phyloP scores from a whole-genome alignment of 1,139 yeast genomes.

The Magnusiomyces suaveolens region DNA sequence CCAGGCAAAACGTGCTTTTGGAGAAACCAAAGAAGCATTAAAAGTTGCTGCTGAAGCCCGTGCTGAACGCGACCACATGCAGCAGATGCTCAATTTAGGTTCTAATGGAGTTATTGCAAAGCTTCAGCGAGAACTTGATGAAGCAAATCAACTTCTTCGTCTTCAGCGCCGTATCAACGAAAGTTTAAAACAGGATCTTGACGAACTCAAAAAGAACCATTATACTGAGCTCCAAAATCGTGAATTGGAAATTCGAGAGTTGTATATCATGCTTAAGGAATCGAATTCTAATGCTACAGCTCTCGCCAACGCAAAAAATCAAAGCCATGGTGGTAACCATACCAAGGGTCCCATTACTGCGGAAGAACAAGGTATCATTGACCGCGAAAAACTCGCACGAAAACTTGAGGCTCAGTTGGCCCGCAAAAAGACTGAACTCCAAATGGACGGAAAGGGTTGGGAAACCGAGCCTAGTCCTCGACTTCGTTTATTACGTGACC shows the following conservation, averaged over 20 bases:
- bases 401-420: constrained; percentile 51
- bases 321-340: constrained; percentile 22
- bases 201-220: constrained; percentile 58
- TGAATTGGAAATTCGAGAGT: constrained; percentile 80
- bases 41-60: constrained; percentile 68
- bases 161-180: constrained; percentile 62
- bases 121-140: constrained; percentile 58
- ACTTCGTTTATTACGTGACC: constrained; percentile 63
- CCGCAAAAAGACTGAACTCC: constrained; percentile 53
- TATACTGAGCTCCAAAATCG: constrained; percentile 73
- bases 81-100: constrained; percentile 65
- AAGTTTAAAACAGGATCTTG: constrained; percentile 55
- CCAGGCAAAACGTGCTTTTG: constrained; percentile 68
- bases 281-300: constrained; percentile 1
- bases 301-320: constrained; percentile 4
- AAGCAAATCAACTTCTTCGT: constrained; percentile 57
- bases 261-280: constrained; percentile 54
- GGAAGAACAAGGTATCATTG: constrained; percentile 25
- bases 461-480: constrained; percentile 70
- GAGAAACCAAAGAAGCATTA: constrained; percentile 59
- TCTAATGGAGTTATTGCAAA: constrained; percentile 76
- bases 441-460: constrained; percentile 42
- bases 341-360: constrained; percentile 20
- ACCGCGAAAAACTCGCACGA: constrained; percentile 34
- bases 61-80: constrained; percentile 76